Conservation (phyloP, 2,329 filamentous ascomycete genomes). For the Tolypocladium endophyticum region DNA sequence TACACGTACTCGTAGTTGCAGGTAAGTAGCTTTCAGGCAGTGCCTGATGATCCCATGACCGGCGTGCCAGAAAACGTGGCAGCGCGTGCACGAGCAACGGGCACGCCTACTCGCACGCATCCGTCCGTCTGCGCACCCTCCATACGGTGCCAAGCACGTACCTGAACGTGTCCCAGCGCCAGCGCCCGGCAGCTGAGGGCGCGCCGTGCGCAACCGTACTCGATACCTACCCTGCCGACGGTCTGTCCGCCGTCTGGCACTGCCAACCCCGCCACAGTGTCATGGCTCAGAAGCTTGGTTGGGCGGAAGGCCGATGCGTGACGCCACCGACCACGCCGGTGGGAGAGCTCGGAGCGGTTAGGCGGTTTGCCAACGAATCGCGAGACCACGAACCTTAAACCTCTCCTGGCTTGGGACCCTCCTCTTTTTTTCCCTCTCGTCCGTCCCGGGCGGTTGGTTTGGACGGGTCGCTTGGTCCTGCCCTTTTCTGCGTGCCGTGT, state of each 20-base stretch:
- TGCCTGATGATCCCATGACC: background rate
- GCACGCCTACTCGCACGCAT: no score
- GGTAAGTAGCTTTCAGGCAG: no score
- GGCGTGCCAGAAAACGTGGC: background rate
- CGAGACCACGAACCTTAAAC: slow-evolving; percentile 1
- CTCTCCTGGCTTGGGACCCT: background rate
- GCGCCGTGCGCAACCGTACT: background rate
- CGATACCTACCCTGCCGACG: background rate
- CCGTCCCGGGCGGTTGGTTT: background rate
- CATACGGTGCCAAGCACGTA: background rate
- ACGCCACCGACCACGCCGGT: background rate
- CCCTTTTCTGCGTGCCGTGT: no score
- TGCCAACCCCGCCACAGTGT: background rate
- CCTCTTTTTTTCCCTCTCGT: background rate
- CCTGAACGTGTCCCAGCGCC: background rate
- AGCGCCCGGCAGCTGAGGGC: background rate
- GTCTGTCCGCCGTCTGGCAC: background rate
- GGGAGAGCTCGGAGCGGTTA: background rate
- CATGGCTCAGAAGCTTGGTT: background rate
- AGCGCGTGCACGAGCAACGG: background rate
- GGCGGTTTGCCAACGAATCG: background rate
- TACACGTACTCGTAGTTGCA: no score
- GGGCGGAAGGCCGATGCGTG: background rate
- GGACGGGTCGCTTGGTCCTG: background rate
- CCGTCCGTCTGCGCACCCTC: background rate